phyloP scores from a whole-genome alignment of 164 flowering plant genomes.

The Litsea cubeba region DNA sequence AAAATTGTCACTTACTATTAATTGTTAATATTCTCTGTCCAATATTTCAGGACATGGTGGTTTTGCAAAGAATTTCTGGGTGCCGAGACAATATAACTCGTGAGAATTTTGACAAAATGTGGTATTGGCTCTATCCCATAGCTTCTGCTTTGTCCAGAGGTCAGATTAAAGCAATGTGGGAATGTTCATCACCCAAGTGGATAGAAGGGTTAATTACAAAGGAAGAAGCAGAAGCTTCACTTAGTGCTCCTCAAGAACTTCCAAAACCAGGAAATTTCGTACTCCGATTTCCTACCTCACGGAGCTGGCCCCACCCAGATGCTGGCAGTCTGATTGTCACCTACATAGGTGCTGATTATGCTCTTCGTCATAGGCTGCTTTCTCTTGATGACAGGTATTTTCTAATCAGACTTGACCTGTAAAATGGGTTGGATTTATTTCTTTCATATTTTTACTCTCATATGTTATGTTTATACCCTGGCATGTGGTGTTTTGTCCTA shows the following conservation, averaged over 20 bases:
- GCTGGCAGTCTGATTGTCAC: slow-evolving; percentile 88
- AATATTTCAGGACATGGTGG: slow-evolving; percentile 65
- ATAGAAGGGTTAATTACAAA: slow-evolving; percentile 89
- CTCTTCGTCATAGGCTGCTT: slow-evolving; percentile 62
- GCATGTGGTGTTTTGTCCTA: too few species aligned
- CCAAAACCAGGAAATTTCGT: slow-evolving; percentile 84
- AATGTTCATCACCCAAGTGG: slow-evolving; percentile 63
- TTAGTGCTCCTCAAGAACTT: slow-evolving; percentile 48
- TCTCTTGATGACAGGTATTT: slow-evolving; percentile 52
- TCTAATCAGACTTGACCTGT: background rate
- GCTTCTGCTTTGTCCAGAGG: slow-evolving; percentile 64
- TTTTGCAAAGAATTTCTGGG: slow-evolving; percentile 63
- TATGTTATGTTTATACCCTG: too few species aligned
- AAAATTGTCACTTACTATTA: background rate
- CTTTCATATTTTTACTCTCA: too few species aligned
- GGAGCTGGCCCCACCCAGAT: slow-evolving; percentile 99
- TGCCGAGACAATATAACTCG: slow-evolving; percentile 49
- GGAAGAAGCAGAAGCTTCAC: slow-evolving; percentile 87
- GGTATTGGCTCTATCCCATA: slow-evolving; percentile 93
- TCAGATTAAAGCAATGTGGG: slow-evolving; percentile 55
- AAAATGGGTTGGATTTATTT: too few species aligned
- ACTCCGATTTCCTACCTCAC: slow-evolving; percentile 87
- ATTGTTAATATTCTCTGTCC: background rate
- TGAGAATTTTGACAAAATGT: slow-evolving; percentile 80
- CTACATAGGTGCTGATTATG: slow-evolving; percentile 64